Base-by-base conservation (phyloP, 306 rosid genomes). In the Lathyrus tuberosus region DNA sequence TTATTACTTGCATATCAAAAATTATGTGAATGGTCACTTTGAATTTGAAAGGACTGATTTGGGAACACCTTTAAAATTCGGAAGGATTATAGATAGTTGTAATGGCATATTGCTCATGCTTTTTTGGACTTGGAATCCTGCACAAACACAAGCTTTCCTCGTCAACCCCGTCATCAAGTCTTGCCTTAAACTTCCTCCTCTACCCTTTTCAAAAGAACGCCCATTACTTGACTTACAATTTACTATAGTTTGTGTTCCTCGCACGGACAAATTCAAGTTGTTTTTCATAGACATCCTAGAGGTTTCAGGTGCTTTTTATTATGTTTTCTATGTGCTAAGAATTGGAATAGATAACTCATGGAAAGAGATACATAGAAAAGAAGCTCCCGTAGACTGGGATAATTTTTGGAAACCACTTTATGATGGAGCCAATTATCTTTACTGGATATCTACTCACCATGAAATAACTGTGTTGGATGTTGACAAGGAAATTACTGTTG, bases 161-260 rank as follows among this genome's bases (percentile, higher is more conserved):
- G 47, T 42, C 2, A 42, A 42, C 47, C 47, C 47, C 6, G 1
- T 42, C 1, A 0, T 42, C 5, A 42, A 42, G 15, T 42, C 6
- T 1, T 12, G 47, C 6, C 47, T 42, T 42, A 42, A 5, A 42
- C 2, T 42, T 42, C 47, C 47, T 42, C 47, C 15, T 12, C 14
- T 42, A 42, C 47, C 47, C 5, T 11, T 4, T 12, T 42, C 15
- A 12, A 1, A 12, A 12, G 6, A 11, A 12, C 2, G 15, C 13
- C 0, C 14, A 0, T 0, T 10, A 0, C n/a, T 4, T 42, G 15
- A 1, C 5, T 0, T 4, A 0, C 47, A 11, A 42, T 42, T 42
- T 42, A 42, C 15, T 42, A 42, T 42, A 42, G 47, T 12, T 11
- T n/a, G 47, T 42, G 15, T 42, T 42, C 15, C 47, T 42, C 47